Evolutionary conservation across 805 yeast species (phyloP).

Genomic region (Saccharomycopsis fodiens): DNA sequence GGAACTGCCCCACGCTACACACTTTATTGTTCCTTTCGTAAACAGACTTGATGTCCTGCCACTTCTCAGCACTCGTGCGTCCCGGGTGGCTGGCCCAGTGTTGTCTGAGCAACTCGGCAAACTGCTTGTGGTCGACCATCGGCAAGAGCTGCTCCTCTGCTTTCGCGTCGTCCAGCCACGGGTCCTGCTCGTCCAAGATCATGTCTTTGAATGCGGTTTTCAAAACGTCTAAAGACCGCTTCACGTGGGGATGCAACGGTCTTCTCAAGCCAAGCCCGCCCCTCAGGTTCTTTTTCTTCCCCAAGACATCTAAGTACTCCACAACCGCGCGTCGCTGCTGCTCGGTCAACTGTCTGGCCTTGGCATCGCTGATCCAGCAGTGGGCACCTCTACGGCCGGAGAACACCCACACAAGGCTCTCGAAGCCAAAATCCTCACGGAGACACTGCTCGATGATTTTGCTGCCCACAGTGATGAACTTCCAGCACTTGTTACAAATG

Average conservation of each 20-base stretch:
- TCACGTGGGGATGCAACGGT: constrained; percentile 86
- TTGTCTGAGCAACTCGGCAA: constrained; percentile 43
- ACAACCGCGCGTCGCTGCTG: constrained; percentile 67
- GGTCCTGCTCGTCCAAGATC: constrained; percentile 76
- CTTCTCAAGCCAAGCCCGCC: constrained; percentile 51
- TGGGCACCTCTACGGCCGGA: constrained; percentile 99
- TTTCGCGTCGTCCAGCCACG: constrained; percentile 59
- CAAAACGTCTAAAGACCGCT: constrained; percentile 63
- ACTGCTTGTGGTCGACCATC: constrained; percentile 53
- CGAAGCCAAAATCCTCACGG: constrained; percentile 82
- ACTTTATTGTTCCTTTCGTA: constrained; percentile 32
- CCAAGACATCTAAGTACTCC: constrained; percentile 72
- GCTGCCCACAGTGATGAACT: constrained; percentile 78
- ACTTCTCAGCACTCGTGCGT: constrained; percentile 54
- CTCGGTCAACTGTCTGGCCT: constrained; percentile 74
- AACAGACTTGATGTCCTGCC: constrained; percentile 64
- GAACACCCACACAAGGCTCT: constrained; percentile 86
- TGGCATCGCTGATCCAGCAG: constrained; percentile 90
- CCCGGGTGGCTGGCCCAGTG: constrained; percentile 53
- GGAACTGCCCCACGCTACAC: constrained; percentile 40
- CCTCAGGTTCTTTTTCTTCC: constrained; percentile 38
- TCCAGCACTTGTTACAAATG: constrained; percentile 90
- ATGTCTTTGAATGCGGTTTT: constrained; percentile 55
- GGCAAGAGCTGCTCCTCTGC: constrained; percentile 51
- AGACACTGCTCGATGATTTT: constrained; percentile 65